phyloP scores from a whole-genome alignment of 768 basidiomycete species.

The Lactifluus echinatus region DNA sequence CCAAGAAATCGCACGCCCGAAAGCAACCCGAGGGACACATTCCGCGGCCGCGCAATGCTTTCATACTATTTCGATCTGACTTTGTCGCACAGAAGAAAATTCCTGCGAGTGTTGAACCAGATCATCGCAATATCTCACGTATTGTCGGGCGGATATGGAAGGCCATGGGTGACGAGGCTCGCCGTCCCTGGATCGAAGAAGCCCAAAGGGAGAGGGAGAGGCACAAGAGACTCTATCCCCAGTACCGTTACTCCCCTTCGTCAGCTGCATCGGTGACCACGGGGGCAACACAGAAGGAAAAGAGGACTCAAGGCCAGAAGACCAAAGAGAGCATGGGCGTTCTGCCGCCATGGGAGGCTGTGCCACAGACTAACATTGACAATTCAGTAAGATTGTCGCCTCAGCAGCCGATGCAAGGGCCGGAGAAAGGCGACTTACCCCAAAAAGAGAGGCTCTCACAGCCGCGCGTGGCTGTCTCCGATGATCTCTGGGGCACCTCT shows the following conservation, averaged over 20 bases:
- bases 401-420: not conserved
- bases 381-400: not conserved
- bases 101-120: constrained; percentile 45
- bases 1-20: constrained; percentile 40
- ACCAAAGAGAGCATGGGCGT: constrained; percentile 8
- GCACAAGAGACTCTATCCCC: constrained; percentile 35
- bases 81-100: constrained; percentile 55
- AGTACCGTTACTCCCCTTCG: constrained; percentile 16
- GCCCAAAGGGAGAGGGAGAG: constrained; percentile 40
- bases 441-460: not conserved
- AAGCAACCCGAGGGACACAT: constrained; percentile 48
- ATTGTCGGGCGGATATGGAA: constrained; percentile 63
- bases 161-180: constrained; percentile 39
- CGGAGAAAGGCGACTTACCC: not conserved
- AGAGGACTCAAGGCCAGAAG: constrained; percentile 1
- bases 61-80: constrained; percentile 73
- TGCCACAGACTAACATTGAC: not conserved
- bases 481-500: not conserved
- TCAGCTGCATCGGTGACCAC: not conserved
- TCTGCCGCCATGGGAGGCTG: constrained; percentile 4
- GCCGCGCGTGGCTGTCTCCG: not conserved
- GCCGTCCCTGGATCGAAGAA: constrained; percentile 42
- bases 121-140: constrained; percentile 62
- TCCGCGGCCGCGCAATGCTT: constrained; percentile 67
- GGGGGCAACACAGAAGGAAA: not conserved